Evolutionary conservation across 495 filamentous ascomycete species (phyloP).

Genomic region (Penicillium lividum): DNA sequence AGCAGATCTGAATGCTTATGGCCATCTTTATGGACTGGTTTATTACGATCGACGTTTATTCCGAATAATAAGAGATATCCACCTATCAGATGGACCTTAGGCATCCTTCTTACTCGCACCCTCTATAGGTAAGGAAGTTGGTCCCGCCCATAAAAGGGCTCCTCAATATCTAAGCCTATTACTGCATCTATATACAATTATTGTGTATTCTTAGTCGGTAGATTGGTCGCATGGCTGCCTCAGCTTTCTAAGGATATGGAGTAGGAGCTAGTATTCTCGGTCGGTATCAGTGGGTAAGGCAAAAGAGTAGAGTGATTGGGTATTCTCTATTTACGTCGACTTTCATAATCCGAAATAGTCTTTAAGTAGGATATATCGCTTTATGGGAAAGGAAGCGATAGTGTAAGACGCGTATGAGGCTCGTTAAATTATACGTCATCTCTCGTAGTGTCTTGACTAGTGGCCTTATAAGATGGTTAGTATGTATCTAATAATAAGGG

Average conservation of each 20-base stretch:
- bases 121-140: background rate
- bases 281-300: no score
- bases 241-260: background rate
- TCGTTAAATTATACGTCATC: no score
- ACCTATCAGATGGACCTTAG: background rate
- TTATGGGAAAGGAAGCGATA: no score
- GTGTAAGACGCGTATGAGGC: no score
- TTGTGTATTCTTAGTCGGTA: background rate
- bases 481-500: background rate
- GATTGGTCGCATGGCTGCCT: background rate
- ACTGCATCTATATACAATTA: background rate
- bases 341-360: background rate
- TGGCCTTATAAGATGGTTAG: constrained; percentile 4
- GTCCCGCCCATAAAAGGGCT: background rate
- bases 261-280: background rate
- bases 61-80: background rate
- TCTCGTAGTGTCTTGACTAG: constrained; percentile 2
- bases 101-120: background rate
- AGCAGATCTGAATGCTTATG: background rate
- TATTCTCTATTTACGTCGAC: background rate
- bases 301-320: no score
- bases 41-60: background rate
- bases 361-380: background rate
- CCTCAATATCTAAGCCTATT: background rate
- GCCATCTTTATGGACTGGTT: background rate